phyloP scores from a whole-genome alignment of 2,329 filamentous ascomycete genomes.

The Aspergillus terreus region DNA sequence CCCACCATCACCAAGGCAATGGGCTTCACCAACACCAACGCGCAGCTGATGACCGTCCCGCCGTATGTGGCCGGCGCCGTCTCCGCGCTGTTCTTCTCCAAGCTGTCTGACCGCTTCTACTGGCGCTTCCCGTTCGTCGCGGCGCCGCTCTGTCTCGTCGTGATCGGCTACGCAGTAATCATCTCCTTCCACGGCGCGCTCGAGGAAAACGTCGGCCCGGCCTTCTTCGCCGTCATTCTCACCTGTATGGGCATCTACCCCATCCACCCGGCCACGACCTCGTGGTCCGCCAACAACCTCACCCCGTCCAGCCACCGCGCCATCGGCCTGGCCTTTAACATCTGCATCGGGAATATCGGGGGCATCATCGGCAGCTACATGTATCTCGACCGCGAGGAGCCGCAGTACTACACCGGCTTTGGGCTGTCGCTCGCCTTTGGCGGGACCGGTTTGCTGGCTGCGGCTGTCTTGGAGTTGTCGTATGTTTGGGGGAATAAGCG shows the following conservation, averaged over 20 bases:
- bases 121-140: constrained; percentile 31
- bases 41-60: constrained; percentile 67
- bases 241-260: constrained; percentile 26
- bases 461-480: constrained; percentile 26
- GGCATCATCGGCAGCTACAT: constrained; percentile 42
- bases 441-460: constrained; percentile 23
- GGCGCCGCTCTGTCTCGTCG: constrained; percentile 19
- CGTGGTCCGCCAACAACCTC: constrained; percentile 30
- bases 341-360: constrained; percentile 39
- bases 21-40: constrained; percentile 54
- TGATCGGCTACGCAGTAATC: constrained; percentile 25
- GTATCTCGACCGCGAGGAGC: constrained; percentile 33
- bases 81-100: constrained; percentile 24
- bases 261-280: constrained; percentile 23
- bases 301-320: constrained; percentile 33
- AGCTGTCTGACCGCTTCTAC: constrained; percentile 27
- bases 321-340: constrained; percentile 38
- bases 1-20: constrained; percentile 61
- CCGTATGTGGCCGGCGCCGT: constrained; percentile 52
- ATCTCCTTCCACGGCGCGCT: constrained; percentile 7
- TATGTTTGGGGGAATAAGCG: constrained; percentile 6
- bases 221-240: constrained; percentile 26
- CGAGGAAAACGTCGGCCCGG: constrained; percentile 5
- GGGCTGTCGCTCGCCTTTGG: constrained; percentile 33
- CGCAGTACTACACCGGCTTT: constrained; percentile 35